phyloP scores from a whole-genome alignment of 148 eudicot genomes.

The Rhododendron ferrugineum region DNA sequence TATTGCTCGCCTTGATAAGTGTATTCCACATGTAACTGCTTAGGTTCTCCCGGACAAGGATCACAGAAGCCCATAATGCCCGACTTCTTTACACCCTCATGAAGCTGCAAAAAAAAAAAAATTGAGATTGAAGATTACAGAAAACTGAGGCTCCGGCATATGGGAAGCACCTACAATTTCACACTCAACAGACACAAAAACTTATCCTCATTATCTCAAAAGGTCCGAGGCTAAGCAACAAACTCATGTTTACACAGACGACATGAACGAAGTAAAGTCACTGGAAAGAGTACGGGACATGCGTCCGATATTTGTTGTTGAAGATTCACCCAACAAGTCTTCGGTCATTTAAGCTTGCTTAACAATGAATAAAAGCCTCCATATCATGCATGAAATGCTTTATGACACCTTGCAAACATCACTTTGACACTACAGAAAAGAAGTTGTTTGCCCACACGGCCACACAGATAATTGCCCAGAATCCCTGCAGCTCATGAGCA shows the following conservation, averaged over 20 bases:
- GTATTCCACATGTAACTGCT: conserved; percentile 64
- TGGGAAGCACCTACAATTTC: background rate
- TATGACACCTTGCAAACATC: background rate
- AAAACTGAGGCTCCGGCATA: background rate
- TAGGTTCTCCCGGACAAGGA: conserved; percentile 88
- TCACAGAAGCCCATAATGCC: conserved; percentile 99
- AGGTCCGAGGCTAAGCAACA: background rate
- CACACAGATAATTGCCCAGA: background rate
- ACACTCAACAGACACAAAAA: background rate
- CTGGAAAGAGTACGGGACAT: background rate
- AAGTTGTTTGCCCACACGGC: background rate
- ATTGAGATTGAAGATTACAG: background rate
- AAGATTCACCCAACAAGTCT: background rate
- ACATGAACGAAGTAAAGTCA: background rate
- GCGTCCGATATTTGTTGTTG: background rate
- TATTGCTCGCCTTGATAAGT: conserved; percentile 40
- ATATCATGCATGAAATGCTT: background rate
- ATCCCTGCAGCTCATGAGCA: background rate
- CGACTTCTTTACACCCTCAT: conserved; percentile 90
- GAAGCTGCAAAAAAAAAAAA: conserved; percentile 50
- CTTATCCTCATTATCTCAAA: background rate
- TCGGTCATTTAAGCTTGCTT: background rate
- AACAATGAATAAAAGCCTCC: background rate
- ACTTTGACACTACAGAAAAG: background rate
- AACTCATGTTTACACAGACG: background rate